phyloP scores from a whole-genome alignment of 2,329 filamentous ascomycete genomes.

The Epicoccum nigrum region DNA sequence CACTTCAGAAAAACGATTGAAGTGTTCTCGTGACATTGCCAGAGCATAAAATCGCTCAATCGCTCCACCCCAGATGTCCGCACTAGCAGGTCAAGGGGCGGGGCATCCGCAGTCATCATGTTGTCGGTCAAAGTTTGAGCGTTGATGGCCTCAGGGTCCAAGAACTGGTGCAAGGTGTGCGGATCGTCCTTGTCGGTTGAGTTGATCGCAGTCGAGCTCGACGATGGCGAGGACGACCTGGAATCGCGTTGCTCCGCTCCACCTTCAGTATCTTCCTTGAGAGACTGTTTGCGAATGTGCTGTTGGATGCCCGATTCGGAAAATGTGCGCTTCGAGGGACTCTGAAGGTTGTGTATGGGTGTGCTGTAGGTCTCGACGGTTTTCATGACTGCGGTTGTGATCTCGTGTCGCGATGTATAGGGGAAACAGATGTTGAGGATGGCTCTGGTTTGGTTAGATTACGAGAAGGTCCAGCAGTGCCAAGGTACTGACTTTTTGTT shows the following conservation, averaged over 20 bases:
- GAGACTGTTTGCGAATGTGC: slow-evolving; percentile 69
- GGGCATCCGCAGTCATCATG: slow-evolving; percentile 84
- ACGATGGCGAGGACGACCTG: slow-evolving; percentile 46
- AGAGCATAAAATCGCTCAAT: slow-evolving; percentile 97
- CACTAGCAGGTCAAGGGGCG: slow-evolving; percentile 88
- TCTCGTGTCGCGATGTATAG: slow-evolving; percentile 95
- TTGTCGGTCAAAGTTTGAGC: slow-evolving; percentile 80
- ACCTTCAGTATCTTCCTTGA: slow-evolving; percentile 49
- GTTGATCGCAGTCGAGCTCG: slow-evolving; percentile 49
- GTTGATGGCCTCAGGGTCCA: slow-evolving; percentile 89
- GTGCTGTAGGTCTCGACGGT: slow-evolving; percentile 87
- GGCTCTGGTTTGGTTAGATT: slow-evolving; percentile 51
- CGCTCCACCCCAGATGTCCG: slow-evolving; percentile 92
- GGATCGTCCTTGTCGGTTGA: slow-evolving; percentile 41
- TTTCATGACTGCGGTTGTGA: slow-evolving; percentile 84
- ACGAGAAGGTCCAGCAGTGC: neutral
- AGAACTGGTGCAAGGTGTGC: slow-evolving; percentile 39
- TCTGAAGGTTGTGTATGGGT: slow-evolving; percentile 64
- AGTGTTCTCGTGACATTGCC: slow-evolving; percentile 94
- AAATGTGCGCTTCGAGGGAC: slow-evolving; percentile 69
- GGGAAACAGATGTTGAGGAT: slow-evolving; percentile 96
- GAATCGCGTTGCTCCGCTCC: slow-evolving; percentile 33
- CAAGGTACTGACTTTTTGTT: slow-evolving; percentile 72
- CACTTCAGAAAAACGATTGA: slow-evolving; percentile 91
- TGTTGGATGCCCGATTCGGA: slow-evolving; percentile 86